Conservation (phyloP, 441 rosid species). For the Sinapis alba region DNA sequence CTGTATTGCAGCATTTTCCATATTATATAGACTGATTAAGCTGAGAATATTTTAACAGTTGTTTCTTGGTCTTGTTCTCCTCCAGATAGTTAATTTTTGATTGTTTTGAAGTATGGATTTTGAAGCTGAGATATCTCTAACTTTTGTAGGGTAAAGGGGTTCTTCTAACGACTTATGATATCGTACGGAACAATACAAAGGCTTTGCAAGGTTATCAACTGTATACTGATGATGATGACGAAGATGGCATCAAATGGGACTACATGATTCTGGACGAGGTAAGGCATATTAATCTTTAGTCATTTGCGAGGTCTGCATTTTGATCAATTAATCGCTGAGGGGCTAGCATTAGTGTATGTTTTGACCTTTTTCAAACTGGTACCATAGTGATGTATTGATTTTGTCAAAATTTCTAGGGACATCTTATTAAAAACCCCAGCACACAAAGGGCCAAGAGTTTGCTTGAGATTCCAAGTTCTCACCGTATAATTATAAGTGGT, state of each 20-base stretch:
- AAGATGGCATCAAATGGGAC: conserved; percentile 75
- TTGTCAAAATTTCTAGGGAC: conserved; percentile 59
- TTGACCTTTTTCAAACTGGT: conserved; percentile 8
- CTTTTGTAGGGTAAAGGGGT: conserved; percentile 74
- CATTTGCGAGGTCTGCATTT: conserved; percentile 2
- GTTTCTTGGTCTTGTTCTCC: conserved; percentile 14
- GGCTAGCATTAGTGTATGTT: conserved; percentile 14
- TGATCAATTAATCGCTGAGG: neutral
- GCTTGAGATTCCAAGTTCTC: conserved; percentile 90
- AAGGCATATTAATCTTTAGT: conserved; percentile 9
- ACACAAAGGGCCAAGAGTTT: conserved; percentile 98
- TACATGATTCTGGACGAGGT: conserved; percentile 99
- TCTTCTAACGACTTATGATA: conserved; percentile 92
- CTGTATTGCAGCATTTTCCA: neutral
- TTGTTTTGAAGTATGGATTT: conserved; percentile 9
- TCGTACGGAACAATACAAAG: conserved; percentile 84
- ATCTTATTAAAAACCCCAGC: conserved; percentile 92
- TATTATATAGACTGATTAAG: neutral
- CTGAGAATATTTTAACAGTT: conserved; percentile 13
- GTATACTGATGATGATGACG: conserved; percentile 54
- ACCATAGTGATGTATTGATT: conserved; percentile 22
- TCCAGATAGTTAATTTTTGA: neutral
- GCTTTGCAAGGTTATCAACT: conserved; percentile 61
- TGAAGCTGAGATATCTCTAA: conserved; percentile 25
- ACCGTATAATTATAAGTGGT: conserved; percentile 89